Base-by-base conservation (phyloP, 2,329 filamentous ascomycete genomes). In the Rutstroemia sp. region DNA sequence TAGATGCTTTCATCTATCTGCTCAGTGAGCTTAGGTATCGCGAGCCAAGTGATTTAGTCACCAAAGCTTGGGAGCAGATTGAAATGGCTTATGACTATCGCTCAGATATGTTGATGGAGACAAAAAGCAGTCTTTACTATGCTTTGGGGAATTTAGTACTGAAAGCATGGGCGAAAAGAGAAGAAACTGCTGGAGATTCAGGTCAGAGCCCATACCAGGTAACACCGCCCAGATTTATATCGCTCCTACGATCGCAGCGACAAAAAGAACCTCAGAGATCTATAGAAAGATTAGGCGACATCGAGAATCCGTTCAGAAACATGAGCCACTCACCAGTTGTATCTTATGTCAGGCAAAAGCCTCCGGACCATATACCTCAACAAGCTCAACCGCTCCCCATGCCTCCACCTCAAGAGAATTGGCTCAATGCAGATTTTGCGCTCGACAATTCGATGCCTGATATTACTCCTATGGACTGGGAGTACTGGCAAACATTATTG, bases 1-100 rank as follows among this genome's bases (percentile, higher is more conserved):
- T 71, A 9, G 67, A 70, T 54, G 63, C 68, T 12, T 69, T 70
- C 50, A 70, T 72, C 30, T 69, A 69, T 42, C 47, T 72, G 4
- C 58, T 72, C 17, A 66, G 66, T 39, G 69, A 71, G 25, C 64
- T 73, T n/a, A 59, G 65, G 6, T 50, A 65, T 42, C 61, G 67
- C n/a, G 58, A 63, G 21, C 54, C 63, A 8, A 66, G 70, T 25
- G 61, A 65, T 8, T 48, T 66, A 39, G 62, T 64, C 21, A 65
- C 69, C 52, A 58, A 66, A 49, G 67, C 67, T 17, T 71, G 69
- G 69, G 51, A 59, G 17, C 61, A 67, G 47, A 61, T 70, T 17
- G 58, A 61, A 46, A 52, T 65, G 27, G 61, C 64, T 7, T 70
- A 66, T 51, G 64, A 66, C 4, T 62, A 67, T 54, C 67, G 66